phyloP scores from a whole-genome alignment of 2,329 filamentous ascomycete genomes.

The Diplodia intermedia region DNA sequence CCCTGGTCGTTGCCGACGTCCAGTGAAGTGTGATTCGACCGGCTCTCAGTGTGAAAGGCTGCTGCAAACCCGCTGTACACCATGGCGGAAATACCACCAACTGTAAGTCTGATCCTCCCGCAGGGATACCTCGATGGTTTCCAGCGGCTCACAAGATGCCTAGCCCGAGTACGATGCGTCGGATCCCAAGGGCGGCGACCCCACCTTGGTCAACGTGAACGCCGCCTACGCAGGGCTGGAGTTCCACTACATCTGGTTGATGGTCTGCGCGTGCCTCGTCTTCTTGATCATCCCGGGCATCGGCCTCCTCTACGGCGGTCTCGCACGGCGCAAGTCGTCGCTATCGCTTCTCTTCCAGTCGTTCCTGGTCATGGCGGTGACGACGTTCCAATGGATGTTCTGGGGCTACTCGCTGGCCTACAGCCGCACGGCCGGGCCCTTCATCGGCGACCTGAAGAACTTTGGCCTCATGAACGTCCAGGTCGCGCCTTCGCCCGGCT shows the following conservation, averaged over 20 bases:
- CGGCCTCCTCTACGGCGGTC: constrained; percentile 68
- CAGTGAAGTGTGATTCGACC: not conserved
- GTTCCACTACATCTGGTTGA: constrained; percentile 67
- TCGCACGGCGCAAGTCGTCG: constrained; percentile 68
- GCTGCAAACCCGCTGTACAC: not conserved
- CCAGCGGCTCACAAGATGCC: not conserved
- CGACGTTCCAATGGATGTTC: constrained; percentile 69
- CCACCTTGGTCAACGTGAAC: constrained; percentile 62
- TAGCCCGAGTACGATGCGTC: constrained; percentile 51
- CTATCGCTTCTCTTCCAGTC: constrained; percentile 68
- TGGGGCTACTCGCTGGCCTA: constrained; percentile 71
- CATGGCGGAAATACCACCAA: constrained; percentile 28
- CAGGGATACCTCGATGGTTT: constrained; percentile 23
- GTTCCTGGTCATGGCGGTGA: constrained; percentile 63
- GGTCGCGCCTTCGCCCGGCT: constrained; percentile 66
- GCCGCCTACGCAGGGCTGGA: constrained; percentile 65
- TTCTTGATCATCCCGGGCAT: constrained; percentile 73
- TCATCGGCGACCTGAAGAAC: constrained; percentile 68
- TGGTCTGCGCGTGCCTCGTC: constrained; percentile 66
- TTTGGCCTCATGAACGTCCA: constrained; percentile 68
- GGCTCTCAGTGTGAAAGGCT: not conserved
- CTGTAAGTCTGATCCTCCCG: constrained; percentile 6
- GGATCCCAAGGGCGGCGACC: constrained; percentile 62
- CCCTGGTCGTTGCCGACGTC: constrained; percentile 1
- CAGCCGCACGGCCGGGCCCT: constrained; percentile 64